Base-by-base conservation (phyloP, 2,329 filamentous ascomycete species). In the Seiridium cupressi region DNA sequence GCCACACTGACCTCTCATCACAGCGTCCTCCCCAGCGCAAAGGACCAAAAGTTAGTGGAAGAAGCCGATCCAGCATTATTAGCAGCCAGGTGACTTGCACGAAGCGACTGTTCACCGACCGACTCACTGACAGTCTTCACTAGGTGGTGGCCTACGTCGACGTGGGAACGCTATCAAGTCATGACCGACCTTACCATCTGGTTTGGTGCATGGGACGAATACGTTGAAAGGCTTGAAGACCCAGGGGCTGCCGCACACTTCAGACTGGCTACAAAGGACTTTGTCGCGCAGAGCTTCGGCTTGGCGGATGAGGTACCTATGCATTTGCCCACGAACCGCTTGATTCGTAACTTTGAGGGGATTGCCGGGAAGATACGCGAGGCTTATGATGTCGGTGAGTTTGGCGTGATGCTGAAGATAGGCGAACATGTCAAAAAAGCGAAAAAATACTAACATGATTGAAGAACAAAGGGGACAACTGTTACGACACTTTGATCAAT, bases 191-290 rank as follows among this genome's bases (percentile, higher is more conserved):
- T 68, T 7, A 62, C 69, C 34, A 66, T 68, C 40, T 70, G 68
- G 67, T 69, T 70, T 42, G 62, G 62, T 8, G 44, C 69, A 38
- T 70, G 67, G 66, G 69, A 70, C 34, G 69, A 70, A 49, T 57
- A 62, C 47, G 61, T 66, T 35, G 67, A 70, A 62, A 60, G 48
- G 3, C 58, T 70, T 10, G 38, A 32, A 3, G 34, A 62, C 3
- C 36, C n/a, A 26, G n/a, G 31, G 1, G 61, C 66, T 3, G 67
- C 68, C 8, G 64, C 67, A 35, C 51, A 46, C 3, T 58, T 70
- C 3, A 65, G 69, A 1, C 36, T 38, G 6, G 57, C 62, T 32
- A 70, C 69, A 6, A 70, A 70, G 53, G 53, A 55, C 11, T 63
- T 68, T 35, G 63, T 69, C 11, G 40, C 51, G 4, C 38, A 55